phyloP scores from a whole-genome alignment of 257 asterid species.

The Capsicum baccatum region DNA sequence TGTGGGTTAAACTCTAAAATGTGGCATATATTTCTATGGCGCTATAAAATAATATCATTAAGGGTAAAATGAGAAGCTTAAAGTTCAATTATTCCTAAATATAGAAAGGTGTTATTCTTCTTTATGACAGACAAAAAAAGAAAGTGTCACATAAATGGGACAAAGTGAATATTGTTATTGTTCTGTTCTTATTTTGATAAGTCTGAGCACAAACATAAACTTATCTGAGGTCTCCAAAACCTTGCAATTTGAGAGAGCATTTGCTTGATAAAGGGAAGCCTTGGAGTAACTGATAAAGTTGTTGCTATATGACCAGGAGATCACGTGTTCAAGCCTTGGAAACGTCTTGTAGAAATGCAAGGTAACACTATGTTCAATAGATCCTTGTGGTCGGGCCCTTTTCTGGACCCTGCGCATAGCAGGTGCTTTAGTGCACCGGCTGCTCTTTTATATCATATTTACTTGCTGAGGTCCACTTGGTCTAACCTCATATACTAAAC shows the following conservation, averaged over 20 bases:
- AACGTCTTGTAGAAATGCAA: too few species aligned
- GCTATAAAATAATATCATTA: slow-evolving; percentile 13
- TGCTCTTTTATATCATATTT: neutral
- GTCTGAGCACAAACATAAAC: neutral
- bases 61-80: neutral
- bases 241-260: slow-evolving; percentile 9
- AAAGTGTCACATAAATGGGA: slow-evolving; percentile 13
- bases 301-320: too few species aligned
- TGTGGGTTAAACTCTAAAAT: neutral
- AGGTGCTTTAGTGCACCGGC: too few species aligned
- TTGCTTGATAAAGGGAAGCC: neutral
- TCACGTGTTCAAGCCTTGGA: too few species aligned
- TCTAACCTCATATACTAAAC: neutral
- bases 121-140: neutral
- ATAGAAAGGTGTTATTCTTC: neutral
- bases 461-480: slow-evolving; percentile 1
- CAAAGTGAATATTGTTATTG: neutral
- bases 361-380: too few species aligned
- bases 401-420: too few species aligned
- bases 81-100: slow-evolving; percentile 1
- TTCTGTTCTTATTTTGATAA: neutral
- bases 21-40: neutral
- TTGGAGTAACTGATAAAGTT: too few species aligned
- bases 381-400: too few species aligned
- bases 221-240: neutral